Conservation (phyloP, 2,329 filamentous ascomycete species). For the Metarhizium anisopliae region DNA sequence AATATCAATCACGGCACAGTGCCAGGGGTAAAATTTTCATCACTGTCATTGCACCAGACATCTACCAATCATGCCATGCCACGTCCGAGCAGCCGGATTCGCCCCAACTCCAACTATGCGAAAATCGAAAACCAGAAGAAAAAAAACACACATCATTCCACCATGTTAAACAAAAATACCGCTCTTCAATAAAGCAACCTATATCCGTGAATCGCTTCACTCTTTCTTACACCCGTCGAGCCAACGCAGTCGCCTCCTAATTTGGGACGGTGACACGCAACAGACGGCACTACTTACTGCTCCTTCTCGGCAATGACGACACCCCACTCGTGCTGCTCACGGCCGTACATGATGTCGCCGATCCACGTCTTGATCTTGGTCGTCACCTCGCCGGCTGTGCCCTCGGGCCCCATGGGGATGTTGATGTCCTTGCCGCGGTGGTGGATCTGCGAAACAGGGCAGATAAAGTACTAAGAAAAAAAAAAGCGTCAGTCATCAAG, state of each 20-base stretch:
- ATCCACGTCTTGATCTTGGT: conserved; percentile 57
- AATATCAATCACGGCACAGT: no score
- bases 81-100: neutral
- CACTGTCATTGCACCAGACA: neutral
- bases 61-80: neutral
- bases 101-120: neutral
- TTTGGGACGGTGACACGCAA: neutral
- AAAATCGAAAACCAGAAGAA: neutral
- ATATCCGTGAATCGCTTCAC: conserved; percentile 2
- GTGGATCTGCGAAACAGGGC: conserved; percentile 58
- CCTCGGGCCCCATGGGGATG: conserved; percentile 49
- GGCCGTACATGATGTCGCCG: conserved; percentile 66
- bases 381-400: conserved; percentile 44
- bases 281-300: conserved; percentile 15
- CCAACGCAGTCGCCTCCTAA: no score
- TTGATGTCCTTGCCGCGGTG: conserved; percentile 55
- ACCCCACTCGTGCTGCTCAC: conserved; percentile 59
- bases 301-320: conserved; percentile 56
- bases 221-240: neutral
- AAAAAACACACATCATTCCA: neutral
- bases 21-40: neutral
- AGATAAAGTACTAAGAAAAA: conserved; percentile 54
- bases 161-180: neutral
- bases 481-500: neutral
- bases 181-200: neutral